phyloP scores from a whole-genome alignment of 2,329 filamentous ascomycete species.

The Aureobasidium subglaciale region DNA sequence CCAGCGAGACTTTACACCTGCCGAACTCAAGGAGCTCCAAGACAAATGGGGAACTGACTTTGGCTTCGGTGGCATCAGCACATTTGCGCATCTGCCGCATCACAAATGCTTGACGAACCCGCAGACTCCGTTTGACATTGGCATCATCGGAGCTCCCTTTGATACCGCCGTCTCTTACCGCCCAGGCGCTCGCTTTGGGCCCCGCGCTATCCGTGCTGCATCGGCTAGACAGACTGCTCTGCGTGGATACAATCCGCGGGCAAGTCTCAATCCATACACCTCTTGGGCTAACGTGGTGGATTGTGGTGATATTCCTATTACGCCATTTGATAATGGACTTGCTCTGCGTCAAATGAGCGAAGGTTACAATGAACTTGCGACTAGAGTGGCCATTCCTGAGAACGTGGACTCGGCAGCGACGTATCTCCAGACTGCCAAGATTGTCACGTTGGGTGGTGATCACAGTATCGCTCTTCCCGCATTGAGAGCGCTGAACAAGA shows the following conservation, averaged over 20 bases:
- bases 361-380: conserved; percentile 64
- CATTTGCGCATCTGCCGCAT: conserved; percentile 41
- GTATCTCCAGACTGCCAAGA: conserved; percentile 39
- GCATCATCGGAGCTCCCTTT: conserved; percentile 43
- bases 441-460: conserved; percentile 44
- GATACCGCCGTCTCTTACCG: conserved; percentile 44
- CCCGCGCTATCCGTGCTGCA: conserved; percentile 77
- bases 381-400: conserved; percentile 30
- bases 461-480: conserved; percentile 45
- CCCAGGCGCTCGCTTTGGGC: conserved; percentile 63
- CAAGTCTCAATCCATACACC: conserved; percentile 73
- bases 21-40: conserved; percentile 16
- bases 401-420: conserved; percentile 31
- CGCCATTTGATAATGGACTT: conserved; percentile 76
- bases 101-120: conserved; percentile 42
- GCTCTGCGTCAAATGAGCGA: conserved; percentile 78
- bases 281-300: conserved; percentile 75
- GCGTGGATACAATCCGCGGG: conserved; percentile 75
- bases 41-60: conserved; percentile 20
- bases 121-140: conserved; percentile 36
- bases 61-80: conserved; percentile 28
- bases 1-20: conserved; percentile 13
- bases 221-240: conserved; percentile 67
- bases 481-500: conserved; percentile 41
- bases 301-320: conserved; percentile 85